phyloP scores from a whole-genome alignment of 495 filamentous ascomycete species.

The Podospora tetraspora region DNA sequence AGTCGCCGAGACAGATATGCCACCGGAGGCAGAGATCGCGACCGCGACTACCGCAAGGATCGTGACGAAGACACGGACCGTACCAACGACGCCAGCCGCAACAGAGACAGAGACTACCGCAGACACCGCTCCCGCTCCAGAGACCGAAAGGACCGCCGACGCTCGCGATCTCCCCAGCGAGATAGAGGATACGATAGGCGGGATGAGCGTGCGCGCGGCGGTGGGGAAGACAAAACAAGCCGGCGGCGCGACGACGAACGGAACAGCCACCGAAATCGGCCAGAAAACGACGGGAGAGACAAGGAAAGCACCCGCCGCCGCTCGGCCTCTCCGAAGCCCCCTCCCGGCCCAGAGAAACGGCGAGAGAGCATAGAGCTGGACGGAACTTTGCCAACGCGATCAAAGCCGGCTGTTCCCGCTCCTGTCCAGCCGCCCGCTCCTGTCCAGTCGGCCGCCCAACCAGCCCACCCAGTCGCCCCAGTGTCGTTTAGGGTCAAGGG shows the following conservation, averaged over 20 bases:
- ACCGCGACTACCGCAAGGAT: conserved; percentile 28
- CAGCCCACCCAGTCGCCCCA: conserved; percentile 4
- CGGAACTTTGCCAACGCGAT: conserved; percentile 24
- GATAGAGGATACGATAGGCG: conserved; percentile 35
- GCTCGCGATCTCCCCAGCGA: conserved; percentile 32
- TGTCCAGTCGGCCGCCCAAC: not conserved
- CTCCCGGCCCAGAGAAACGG: conserved; percentile 14
- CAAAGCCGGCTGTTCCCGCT: conserved; percentile 39
- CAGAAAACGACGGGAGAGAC: conserved; percentile 17
- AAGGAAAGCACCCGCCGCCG: conserved; percentile 13
- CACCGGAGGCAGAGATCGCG: conserved; percentile 13
- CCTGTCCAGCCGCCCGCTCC: conserved; percentile 27
- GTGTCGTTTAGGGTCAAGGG: conserved; percentile 37
- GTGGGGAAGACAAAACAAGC: conserved; percentile 8
- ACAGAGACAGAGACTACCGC: conserved; percentile 30
- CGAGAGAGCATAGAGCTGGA: conserved; percentile 11
- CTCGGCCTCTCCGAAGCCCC: conserved; percentile 18
- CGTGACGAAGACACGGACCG: conserved; percentile 32
- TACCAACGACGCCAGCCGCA: conserved; percentile 28
- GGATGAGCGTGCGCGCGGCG: conserved; percentile 14
- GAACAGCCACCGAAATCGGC: conserved; percentile 12
- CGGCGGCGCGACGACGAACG: conserved; percentile 23
- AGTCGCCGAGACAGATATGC: conserved; percentile 18
- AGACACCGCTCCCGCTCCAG: conserved; percentile 39
- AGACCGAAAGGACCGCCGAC: conserved; percentile 31